Evolutionary conservation across 2,329 filamentous ascomycete species (phyloP), one percentile per base, ranked within the genome.

Genomic region (Claviceps sp.): DNA sequence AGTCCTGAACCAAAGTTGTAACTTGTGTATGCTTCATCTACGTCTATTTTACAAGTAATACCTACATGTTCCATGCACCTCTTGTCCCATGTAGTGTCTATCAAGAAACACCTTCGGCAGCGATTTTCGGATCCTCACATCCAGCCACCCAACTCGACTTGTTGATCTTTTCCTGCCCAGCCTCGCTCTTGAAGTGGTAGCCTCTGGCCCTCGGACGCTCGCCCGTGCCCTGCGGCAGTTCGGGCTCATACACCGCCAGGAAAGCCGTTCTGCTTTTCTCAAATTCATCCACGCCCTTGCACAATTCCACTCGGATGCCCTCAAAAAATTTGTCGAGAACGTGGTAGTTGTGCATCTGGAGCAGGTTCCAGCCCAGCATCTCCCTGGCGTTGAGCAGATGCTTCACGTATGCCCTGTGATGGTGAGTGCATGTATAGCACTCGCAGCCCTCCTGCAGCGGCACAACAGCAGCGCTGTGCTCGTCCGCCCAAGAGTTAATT

Each of bases 311-410:
- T 20, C 91, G 80, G 6, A 95, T 72, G 0, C 74, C 77, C 0
- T 71, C 66, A 65, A 97, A 95, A 70, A 97, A 95, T 0, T 69
- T 61, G 45, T 79, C 76, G 50, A 95, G 67, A 7, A 85, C 69
- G 54, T 82, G 76, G 64, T 94, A 83, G 64, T 98, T 98, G 69
- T 98, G 93, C 3, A 95, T 77, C 65, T 97, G 91, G 7, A 98
- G 74, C 7, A 98, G 75, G 0, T 85, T 86, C 93, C 93, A 98
- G 23, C 85, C 91, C 4, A 96, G 80, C 93, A 98, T 97, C 68
- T 98, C 93, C 62, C 90, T 94, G 0, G 93, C 89, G 46, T 80
- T 76, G 5, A 98, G 78, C 1, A 97, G 76, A 66, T 98, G 93
- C 57, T 89, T 85, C 38, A 98, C 63, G 66, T 87, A 98, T 0